A percentile compares a stretch with the other conserved stretches of the same genome.
These are phyloP conservation scores for Turnera subulata DNA, from an alignment of 345 rosid genomes.

Conservation along the genomic window DNA sequence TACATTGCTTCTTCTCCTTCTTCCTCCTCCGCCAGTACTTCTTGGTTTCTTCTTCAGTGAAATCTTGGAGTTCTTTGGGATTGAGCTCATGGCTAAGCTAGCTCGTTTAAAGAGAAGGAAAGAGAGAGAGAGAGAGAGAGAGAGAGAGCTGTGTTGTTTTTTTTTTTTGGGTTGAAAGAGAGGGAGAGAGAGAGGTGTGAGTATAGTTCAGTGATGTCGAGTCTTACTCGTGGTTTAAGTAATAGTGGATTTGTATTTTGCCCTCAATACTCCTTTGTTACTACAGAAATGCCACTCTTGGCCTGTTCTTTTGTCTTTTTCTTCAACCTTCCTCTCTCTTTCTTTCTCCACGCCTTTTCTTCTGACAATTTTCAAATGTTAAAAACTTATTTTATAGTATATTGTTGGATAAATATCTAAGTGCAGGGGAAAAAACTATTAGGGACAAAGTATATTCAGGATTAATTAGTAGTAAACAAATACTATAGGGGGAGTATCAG, in stretches of 20 bases:
- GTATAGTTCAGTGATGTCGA: background rate
- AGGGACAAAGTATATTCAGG: background rate
- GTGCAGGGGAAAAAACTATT: background rate
- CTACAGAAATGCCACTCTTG: constrained; percentile 37
- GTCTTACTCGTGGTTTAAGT: constrained; percentile 35
- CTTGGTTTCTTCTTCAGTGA: constrained; percentile 16
- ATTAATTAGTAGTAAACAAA: background rate
- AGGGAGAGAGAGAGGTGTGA: background rate
- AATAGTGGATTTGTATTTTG: constrained; percentile 18
- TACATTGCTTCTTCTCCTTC: constrained; percentile 3
- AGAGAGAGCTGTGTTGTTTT: background rate
- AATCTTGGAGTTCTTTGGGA: constrained; percentile 30
- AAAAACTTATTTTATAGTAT: background rate
- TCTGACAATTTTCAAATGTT: background rate
- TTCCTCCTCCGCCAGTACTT: constrained; percentile 6
- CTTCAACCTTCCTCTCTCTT: background rate
- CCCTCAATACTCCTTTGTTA: constrained; percentile 21
- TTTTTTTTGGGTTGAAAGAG: background rate
- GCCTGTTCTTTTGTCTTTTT: constrained; percentile 6
- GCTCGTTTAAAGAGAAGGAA: background rate
- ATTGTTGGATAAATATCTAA: background rate
- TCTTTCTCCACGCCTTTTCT: background rate
- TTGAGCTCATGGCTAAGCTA: constrained; percentile 13
- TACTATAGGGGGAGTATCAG: too few relatives aligned
- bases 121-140: background rate